phyloP scores from a whole-genome alignment of 176 grass and related monocot species.

The Hyparrhenia diplandra region DNA sequence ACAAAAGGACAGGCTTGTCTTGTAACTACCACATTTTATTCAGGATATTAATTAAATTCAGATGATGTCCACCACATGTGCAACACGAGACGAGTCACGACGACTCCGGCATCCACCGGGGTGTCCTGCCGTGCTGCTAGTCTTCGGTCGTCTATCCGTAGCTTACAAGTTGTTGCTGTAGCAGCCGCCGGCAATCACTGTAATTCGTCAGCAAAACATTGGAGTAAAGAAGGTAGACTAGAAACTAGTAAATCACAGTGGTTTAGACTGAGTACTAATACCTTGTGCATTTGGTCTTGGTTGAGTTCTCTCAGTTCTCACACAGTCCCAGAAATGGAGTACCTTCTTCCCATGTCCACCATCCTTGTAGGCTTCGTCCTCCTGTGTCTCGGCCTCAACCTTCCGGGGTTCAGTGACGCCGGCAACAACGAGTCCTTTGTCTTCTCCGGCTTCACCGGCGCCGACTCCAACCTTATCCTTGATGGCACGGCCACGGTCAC shows the following conservation, averaged over 20 bases:
- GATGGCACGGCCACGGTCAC: neutral
- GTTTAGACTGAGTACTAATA: neutral
- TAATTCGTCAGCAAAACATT: neutral
- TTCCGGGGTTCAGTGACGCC: neutral
- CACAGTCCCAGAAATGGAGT: neutral
- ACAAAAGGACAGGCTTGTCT: too few species aligned
- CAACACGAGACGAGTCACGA: neutral
- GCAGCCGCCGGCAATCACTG: neutral
- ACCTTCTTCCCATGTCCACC: neutral
- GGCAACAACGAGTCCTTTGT: neutral
- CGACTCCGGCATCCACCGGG: neutral
- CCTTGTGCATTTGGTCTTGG: neutral
- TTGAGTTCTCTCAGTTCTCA: neutral
- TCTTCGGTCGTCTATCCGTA: neutral
- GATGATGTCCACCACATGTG: neutral
- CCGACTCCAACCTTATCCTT: neutral
- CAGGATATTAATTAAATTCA: too few species aligned
- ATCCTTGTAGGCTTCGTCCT: neutral
- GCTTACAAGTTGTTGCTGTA: neutral
- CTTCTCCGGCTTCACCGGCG: conserved; percentile 1
- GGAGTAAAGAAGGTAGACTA: neutral
- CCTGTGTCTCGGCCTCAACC: neutral
- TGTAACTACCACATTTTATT: too few species aligned
- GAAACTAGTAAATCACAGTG: neutral
- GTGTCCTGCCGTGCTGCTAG: too few species aligned